Percentiles rank a stretch among this genome's conserved stretches.
phyloP scores from a whole-genome alignment of 1,284 basidiomycete species.

The Trichosporon ovoides region DNA sequence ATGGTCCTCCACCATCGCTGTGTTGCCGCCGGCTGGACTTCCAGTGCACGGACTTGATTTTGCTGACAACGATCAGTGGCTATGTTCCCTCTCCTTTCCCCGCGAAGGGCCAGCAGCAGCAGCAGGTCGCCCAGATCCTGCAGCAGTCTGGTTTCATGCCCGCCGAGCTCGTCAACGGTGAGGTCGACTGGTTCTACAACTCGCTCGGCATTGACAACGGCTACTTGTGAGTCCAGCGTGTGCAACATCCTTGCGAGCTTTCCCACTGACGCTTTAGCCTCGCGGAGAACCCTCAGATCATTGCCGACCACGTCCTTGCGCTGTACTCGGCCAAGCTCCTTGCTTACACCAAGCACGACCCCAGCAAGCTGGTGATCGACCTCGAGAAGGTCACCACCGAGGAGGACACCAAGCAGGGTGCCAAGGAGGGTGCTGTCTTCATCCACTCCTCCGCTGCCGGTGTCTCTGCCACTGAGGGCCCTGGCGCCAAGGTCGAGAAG shows the following conservation, averaged over 20 bases:
- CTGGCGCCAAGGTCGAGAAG: slow-evolving; percentile 74
- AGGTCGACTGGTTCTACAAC: slow-evolving; percentile 96
- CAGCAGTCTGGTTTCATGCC: slow-evolving; percentile 81
- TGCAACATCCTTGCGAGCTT: too few species aligned
- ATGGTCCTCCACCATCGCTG: too few species aligned
- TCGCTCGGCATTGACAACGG: slow-evolving; percentile 91
- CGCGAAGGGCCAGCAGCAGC: slow-evolving; percentile 51
- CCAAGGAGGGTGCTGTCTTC: slow-evolving; percentile 73
- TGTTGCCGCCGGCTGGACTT: neutral
- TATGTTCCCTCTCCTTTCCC: slow-evolving; percentile 49
- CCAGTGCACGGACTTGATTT: neutral
- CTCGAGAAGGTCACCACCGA: slow-evolving; percentile 80
- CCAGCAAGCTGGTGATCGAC: slow-evolving; percentile 85
- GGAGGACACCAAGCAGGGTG: slow-evolving; percentile 52
- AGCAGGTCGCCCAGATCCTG: slow-evolving; percentile 50
- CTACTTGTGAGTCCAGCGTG: slow-evolving; percentile 60
- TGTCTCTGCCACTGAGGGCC: slow-evolving; percentile 71
- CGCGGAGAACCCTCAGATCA: slow-evolving; percentile 68
- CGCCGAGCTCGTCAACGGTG: slow-evolving; percentile 73
- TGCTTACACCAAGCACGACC: slow-evolving; percentile 92
- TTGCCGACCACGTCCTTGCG: slow-evolving; percentile 88
- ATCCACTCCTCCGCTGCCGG: slow-evolving; percentile 91
- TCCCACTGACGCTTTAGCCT: slow-evolving; percentile 29
- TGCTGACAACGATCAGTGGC: slow-evolving; percentile 33
- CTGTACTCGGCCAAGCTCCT: slow-evolving; percentile 92